phyloP scores from a whole-genome alignment of 305 asterid species.

The Fraxinus albicans region DNA sequence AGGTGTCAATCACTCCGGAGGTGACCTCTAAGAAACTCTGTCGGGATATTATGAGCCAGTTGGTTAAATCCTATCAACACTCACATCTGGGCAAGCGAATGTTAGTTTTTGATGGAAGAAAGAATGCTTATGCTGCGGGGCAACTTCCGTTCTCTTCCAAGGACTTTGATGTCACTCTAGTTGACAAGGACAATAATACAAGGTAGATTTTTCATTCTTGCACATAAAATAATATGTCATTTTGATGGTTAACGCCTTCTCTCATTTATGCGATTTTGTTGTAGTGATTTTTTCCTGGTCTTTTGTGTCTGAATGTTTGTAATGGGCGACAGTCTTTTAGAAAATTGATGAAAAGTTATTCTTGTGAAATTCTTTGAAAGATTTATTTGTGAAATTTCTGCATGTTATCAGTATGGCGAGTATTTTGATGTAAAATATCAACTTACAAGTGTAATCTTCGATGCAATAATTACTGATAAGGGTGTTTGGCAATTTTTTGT shows the following conservation, averaged over 20 bases:
- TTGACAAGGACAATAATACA: constrained; percentile 23
- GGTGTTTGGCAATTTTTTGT: not conserved
- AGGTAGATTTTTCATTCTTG: constrained; percentile 31
- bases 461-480: not conserved
- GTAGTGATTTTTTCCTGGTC: not conserved
- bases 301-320: not conserved
- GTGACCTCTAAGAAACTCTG: constrained; percentile 57
- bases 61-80: constrained; percentile 19
- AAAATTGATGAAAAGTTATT: not conserved
- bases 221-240: not conserved
- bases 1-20: constrained; percentile 76
- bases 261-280: not conserved
- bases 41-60: constrained; percentile 33
- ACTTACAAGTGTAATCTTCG: not conserved
- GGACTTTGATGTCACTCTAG: constrained; percentile 55
- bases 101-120: constrained; percentile 77
- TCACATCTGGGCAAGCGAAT: constrained; percentile 44
- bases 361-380: not conserved
- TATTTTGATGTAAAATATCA: not conserved
- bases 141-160: constrained; percentile 57
- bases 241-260: not conserved
- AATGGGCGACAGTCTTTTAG: not conserved
- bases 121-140: constrained; percentile 70
- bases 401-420: not conserved
- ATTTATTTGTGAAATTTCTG: not conserved